These are phyloP conservation scores for Zancudomyces culisetae DNA, from an alignment of 371 early-diverging fungal species.

Conservation along the genomic window DNA sequence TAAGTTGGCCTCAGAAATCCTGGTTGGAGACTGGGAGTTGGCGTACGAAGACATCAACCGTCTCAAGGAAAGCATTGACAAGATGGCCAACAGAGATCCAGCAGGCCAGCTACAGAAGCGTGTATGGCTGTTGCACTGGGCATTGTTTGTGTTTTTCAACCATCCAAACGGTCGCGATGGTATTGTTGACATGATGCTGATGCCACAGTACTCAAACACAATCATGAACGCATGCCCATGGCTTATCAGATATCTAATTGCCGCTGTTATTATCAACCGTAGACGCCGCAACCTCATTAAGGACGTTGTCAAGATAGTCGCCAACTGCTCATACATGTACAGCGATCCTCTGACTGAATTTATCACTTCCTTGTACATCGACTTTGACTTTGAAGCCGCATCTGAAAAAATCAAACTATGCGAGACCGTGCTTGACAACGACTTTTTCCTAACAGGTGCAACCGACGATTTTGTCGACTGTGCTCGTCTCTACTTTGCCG, in stretches of 20 bases:
- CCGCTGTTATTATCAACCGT: conserved; percentile 79
- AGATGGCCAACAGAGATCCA: conserved; percentile 42
- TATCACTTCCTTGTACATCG: conserved; percentile 65
- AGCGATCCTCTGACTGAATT: conserved; percentile 81
- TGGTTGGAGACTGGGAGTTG: conserved; percentile 78
- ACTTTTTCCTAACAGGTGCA: conserved; percentile 71
- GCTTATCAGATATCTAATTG: conserved; percentile 80
- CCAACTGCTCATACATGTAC: conserved; percentile 50
- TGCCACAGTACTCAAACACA: conserved; percentile 80
- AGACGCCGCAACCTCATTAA: conserved; percentile 68
- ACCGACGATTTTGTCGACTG: conserved; percentile 80
- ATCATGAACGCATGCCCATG: conserved; percentile 90
- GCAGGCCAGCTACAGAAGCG: conserved; percentile 79
- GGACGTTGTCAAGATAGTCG: conserved; percentile 73
- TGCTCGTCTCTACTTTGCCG: conserved; percentile 80
- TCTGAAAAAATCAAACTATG: conserved; percentile 72
- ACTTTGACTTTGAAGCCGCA: conserved; percentile 87
- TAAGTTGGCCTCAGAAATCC: conserved; percentile 86
- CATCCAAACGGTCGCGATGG: conserved; percentile 86
- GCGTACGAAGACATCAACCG: conserved; percentile 73
- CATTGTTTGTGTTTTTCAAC: conserved; percentile 90
- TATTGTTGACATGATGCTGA: conserved; percentile 78
- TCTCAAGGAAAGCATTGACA: conserved; percentile 70
- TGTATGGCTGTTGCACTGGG: conserved; percentile 88
- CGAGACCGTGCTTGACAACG: conserved; percentile 60